Evolutionary conservation across 2,329 filamentous ascomycete genomes (phyloP), one percentile per base, ranked within the genome.

Genomic region (Capronia americana): DNA sequence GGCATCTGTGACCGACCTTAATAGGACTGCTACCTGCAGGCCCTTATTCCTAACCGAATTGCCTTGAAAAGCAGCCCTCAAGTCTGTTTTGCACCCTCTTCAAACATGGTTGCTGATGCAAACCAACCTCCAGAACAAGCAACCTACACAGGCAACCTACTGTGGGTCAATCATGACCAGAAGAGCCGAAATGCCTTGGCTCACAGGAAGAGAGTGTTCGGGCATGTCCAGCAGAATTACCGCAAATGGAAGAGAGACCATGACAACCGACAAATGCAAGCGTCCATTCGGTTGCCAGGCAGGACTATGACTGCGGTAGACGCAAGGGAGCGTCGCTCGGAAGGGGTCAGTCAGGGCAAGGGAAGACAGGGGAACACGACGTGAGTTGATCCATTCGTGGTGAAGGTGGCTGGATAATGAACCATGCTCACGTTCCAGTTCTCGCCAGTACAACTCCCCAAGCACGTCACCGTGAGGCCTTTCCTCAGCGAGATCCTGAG

Each of bases 181-280:
- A 46, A 59, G 23, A 50, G 23, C 26, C 41, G 41, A 8, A 59
- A 48, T 12, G 57, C 57, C 28, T 46, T 46, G 41, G 38, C 57
- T 24, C 57, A 59, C 17, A 28, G 57, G 14, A 24, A 50, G 20
- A 26, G 41, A 26, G 57, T 48, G 23, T 59, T 59, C n/a, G 34
- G 38, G 8, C 57, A 59, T 30, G 41, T 59, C 41, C 57, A 59
- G 17, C 24, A 24, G 23, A 48, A 24, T 34, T 59, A 59, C 14
- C 57, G 41, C 34, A 48, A 59, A 59, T 59, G 57, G 41, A 57
- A 57, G 32, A 57, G 55, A 12, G 41, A 8, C 14, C 55, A 44
- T 26, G 55, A 57, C 24, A 57, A 57, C 32, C 30, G 41, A 24
- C 55, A 57, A 34, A 26, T 57, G 30, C 55, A 57, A 23, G 55